These are phyloP conservation scores for Cladochytrium replicatum DNA, from an alignment of 192 early-diverging fungal species.

Conservation along the genomic window DNA sequence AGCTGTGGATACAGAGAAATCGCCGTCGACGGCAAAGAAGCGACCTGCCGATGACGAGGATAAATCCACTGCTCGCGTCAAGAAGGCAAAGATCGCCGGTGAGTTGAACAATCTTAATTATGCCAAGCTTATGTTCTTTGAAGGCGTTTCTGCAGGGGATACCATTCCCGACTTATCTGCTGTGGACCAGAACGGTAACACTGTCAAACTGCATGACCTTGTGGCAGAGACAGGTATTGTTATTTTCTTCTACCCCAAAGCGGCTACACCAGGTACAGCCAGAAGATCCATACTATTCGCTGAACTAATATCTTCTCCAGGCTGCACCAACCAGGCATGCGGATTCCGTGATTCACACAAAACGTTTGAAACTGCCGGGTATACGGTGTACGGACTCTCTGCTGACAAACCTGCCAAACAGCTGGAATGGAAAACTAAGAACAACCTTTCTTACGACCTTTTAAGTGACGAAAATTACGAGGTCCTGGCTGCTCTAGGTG, in stretches of 20 bases:
- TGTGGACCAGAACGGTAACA: not conserved
- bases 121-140: too few species aligned
- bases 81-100: too few species aligned
- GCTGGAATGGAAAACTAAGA: conserved; percentile 16
- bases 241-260: conserved; percentile 28
- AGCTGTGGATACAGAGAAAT: not conserved
- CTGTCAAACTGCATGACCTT: not conserved
- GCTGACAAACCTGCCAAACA: conserved; percentile 13
- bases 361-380: conserved; percentile 11
- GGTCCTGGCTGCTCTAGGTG: conserved; percentile 14
- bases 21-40: not conserved
- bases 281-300: too few species aligned
- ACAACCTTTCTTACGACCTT: conserved; percentile 20
- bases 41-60: too few species aligned
- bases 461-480: conserved; percentile 12
- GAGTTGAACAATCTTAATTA: too few species aligned
- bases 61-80: too few species aligned
- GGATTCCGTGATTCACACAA: conserved; percentile 17
- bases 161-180: too few species aligned
- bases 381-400: conserved; percentile 24
- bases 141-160: too few species aligned
- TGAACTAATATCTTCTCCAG: too few species aligned
- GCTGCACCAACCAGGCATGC: conserved; percentile 30
- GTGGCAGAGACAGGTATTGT: conserved; percentile 17
- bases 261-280: conserved; percentile 25